Conservation (phyloP, 306 rosid species). For the Corylus avellana region DNA sequence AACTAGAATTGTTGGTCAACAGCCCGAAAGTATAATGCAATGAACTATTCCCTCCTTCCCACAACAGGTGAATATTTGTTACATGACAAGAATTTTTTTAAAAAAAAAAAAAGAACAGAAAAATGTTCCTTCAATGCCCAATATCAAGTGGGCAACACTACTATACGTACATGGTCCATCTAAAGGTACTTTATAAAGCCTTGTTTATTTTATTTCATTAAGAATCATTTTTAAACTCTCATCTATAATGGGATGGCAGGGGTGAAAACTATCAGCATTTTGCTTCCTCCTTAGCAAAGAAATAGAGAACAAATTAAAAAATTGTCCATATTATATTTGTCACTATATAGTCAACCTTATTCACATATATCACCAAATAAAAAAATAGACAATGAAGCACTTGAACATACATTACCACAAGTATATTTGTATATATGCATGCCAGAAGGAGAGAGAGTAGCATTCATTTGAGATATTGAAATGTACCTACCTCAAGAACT, state of each 20-base stretch:
- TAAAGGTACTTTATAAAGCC: not conserved
- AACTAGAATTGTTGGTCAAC: not conserved
- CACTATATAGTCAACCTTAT: not conserved
- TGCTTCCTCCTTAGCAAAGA: not conserved
- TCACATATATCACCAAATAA: not conserved
- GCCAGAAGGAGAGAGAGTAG: not conserved
- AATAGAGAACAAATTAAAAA: not conserved
- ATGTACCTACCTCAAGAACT: conserved; percentile 66
- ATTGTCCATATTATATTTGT: not conserved
- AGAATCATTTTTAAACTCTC: not conserved
- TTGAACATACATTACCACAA: conserved; percentile 3
- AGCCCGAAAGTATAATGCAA: not conserved
- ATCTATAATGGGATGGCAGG: not conserved
- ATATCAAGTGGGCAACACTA: not conserved
- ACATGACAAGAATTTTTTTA: not conserved
- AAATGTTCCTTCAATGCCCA: not conserved
- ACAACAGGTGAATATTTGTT: not conserved
- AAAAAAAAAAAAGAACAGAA: not conserved
- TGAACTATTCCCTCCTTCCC: not conserved
- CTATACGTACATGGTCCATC: not conserved
- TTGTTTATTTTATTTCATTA: not conserved
- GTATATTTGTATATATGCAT: not conserved
- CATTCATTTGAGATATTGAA: not conserved
- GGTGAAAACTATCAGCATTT: not conserved
- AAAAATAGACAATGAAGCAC: not conserved